Conservation (phyloP, 192 early-diverging fungal genomes). For the Geranomyces variabilis region DNA sequence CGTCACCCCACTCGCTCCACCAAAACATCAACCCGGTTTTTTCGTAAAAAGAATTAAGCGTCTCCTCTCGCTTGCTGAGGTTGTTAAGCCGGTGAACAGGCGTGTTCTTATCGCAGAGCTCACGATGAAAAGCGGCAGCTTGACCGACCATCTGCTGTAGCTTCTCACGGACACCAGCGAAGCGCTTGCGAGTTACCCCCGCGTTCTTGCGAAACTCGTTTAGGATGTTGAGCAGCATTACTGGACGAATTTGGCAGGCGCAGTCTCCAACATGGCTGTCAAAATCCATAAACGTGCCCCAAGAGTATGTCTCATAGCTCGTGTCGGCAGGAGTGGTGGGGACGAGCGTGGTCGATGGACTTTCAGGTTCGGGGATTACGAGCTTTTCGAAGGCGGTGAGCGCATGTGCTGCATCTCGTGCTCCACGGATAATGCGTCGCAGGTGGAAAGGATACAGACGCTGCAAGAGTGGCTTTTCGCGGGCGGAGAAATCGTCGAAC, state of each 20-base stretch:
- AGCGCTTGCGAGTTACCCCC: background rate
- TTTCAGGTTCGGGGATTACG: background rate
- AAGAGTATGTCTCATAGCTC: background rate
- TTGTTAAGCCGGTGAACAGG: background rate
- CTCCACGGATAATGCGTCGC: conserved; percentile 13
- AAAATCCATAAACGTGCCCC: conserved; percentile 5
- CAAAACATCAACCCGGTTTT: background rate
- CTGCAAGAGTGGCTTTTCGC: too few relatives aligned
- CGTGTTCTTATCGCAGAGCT: conserved; percentile 9
- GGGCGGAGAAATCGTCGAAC: too few relatives aligned
- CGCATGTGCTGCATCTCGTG: conserved; percentile 1
- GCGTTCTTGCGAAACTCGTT: background rate
- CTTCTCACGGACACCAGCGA: background rate
- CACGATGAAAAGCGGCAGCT: background rate
- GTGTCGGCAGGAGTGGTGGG: background rate
- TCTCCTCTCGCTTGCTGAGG: background rate
- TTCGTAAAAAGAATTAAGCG: background rate
- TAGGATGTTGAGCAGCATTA: background rate
- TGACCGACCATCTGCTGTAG: background rate
- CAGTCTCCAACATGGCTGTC: conserved; percentile 3
- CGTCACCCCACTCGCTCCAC: conserved; percentile 1
- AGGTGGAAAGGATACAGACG: conserved; percentile 1
- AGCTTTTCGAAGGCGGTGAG: conserved; percentile 5
- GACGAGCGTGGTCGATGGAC: background rate
- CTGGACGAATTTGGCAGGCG: conserved; percentile 3